Percentiles rank a stretch among this genome's conserved stretches.
phyloP scores from a whole-genome alignment of 495 filamentous ascomycete species.

The Articulospora tetracladia region DNA sequence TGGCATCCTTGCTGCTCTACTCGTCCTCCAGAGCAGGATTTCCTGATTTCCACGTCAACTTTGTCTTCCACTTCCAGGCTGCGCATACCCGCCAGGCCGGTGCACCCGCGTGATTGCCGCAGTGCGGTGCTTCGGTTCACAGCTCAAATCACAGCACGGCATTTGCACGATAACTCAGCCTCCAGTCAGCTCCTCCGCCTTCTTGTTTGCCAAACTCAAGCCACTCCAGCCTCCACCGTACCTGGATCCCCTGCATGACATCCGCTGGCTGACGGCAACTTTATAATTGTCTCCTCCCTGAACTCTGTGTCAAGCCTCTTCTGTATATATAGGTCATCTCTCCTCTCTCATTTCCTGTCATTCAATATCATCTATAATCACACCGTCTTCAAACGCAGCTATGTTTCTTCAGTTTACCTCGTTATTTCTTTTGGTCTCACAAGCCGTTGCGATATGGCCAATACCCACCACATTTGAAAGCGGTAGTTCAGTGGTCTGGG shows the following conservation, averaged over 20 bases:
- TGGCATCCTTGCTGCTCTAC: not conserved
- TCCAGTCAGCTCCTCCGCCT: not conserved
- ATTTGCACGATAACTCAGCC: not conserved
- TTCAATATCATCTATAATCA: not conserved
- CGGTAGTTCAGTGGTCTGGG: constrained; percentile 52
- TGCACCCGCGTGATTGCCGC: too few species aligned
- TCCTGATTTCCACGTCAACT: too few species aligned
- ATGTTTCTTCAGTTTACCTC: constrained; percentile 14
- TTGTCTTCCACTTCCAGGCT: not conserved
- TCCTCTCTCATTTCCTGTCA: not conserved
- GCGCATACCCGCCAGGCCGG: not conserved
- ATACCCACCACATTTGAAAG: constrained; percentile 46
- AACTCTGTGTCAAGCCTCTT: not conserved
- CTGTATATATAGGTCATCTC: not conserved
- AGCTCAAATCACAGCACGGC: not conserved
- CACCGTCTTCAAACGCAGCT: not conserved
- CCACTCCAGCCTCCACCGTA: constrained; percentile 1
- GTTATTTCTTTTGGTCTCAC: constrained; percentile 5
- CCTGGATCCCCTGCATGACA: not conserved
- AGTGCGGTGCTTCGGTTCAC: not conserved
- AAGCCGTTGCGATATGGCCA: constrained; percentile 53
- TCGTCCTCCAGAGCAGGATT: not conserved
- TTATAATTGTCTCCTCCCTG: not conserved
- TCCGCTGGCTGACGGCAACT: not conserved
- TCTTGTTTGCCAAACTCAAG: not conserved